Base-by-base conservation (phyloP, 2,329 filamentous ascomycete species). In the Acephala macrosclerotiorum region DNA sequence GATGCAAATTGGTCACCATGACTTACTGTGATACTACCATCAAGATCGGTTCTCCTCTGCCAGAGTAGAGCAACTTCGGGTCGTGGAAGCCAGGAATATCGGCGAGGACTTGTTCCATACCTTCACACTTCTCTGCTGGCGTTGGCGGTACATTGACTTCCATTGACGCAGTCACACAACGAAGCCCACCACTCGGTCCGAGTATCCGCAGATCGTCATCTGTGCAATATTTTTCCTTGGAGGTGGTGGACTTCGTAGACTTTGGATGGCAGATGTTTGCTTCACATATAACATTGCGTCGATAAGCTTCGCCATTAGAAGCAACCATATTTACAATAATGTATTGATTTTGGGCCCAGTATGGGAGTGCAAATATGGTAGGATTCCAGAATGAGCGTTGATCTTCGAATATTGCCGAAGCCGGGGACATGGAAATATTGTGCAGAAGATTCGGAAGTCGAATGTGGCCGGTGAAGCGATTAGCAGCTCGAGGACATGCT, bases 71-170 rank as follows among this genome's bases (percentile, higher is more conserved):
- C 25, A 79, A 70, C n/a, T 78, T 71, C 6, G 78, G 78, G 69
- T 80, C 78, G 66, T 80, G 78, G 64, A 80, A 80, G 8, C 78
- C 78, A n/a, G 77, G 75, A 49, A 80, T 78, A 68, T 79, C 76
- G 1, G 75, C 74, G 56, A 78, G 76, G 0, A 71, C 67, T 40
- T 70, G 70, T 64, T 76, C 78, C 20, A 68, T 67, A 1, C 74
- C 76, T 11, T 73, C 68, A 66, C 78, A 80, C 40, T 71, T 72
- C 60, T 78, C 73, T 16, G 78, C 76, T 12, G 77, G 77, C n/a
- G 77, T 80, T 22, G 78, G 73, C 11, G 78, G 78, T 18, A 80
- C 76, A 68, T 75, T 75, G 35, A 80, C 66, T 64, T 73, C 75
- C 40, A 74, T 62, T 0, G 77, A 77, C 1, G 66, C 29, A 5